phyloP scores from a whole-genome alignment of 768 basidiomycete species.

The Kwoniella dejecticola region DNA sequence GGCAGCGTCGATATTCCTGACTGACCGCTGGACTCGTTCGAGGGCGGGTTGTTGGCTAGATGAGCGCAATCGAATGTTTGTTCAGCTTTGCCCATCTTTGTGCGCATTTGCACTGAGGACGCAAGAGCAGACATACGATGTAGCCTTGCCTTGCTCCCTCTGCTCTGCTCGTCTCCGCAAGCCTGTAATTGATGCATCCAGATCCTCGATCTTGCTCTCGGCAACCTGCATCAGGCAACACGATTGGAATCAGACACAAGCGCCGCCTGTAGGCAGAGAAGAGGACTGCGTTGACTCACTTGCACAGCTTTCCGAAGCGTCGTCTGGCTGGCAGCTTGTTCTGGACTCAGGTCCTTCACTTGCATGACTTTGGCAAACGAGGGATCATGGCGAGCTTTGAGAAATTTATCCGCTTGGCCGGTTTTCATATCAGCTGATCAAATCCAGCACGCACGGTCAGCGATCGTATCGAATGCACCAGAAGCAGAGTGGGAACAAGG shows the following conservation, averaged over 20 bases:
- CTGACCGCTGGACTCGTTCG: slow-evolving; percentile 38
- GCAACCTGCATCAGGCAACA: slow-evolving; percentile 62
- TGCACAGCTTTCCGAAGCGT: slow-evolving; percentile 71
- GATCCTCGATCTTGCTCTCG: slow-evolving; percentile 71
- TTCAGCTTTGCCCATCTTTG: background rate
- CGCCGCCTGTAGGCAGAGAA: background rate
- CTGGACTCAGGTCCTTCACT: slow-evolving; percentile 77
- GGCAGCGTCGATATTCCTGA: slow-evolving; percentile 72
- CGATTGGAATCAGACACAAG: background rate
- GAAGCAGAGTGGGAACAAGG: background rate
- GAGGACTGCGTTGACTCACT: slow-evolving; percentile 58
- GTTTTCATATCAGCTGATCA: slow-evolving; percentile 80
- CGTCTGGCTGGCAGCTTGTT: slow-evolving; percentile 79
- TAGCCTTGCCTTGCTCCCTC: slow-evolving; percentile 63
- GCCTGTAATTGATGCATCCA: slow-evolving; percentile 71
- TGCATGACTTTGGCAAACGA: slow-evolving; percentile 76
- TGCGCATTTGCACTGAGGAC: background rate
- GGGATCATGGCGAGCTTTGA: slow-evolving; percentile 73
- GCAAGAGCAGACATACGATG: background rate
- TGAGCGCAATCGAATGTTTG: background rate
- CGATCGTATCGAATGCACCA: background rate
- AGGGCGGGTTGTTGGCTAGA: slow-evolving; percentile 17
- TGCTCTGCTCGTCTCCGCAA: slow-evolving; percentile 71
- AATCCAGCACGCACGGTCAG: background rate
- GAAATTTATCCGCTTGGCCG: slow-evolving; percentile 79